phyloP scores from a whole-genome alignment of 1,139 yeast genomes.

The Blastobotrys indianensis region DNA sequence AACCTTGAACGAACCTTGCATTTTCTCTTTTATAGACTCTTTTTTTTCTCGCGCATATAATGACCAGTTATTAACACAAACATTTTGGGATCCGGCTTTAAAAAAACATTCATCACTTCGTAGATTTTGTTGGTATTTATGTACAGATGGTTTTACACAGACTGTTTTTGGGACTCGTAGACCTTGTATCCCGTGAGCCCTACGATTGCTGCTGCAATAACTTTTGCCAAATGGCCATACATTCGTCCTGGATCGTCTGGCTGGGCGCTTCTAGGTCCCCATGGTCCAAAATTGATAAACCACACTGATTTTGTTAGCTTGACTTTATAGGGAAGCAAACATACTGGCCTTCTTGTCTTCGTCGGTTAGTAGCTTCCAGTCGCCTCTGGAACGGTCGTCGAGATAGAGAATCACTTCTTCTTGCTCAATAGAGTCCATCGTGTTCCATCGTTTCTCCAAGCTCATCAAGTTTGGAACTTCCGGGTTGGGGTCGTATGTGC shows the following conservation, averaged over 20 bases:
- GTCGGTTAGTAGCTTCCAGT: conserved; percentile 35
- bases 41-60: background rate
- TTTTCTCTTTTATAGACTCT: background rate
- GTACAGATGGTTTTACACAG: background rate
- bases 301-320: conserved; percentile 18
- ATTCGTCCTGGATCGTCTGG: conserved; percentile 26
- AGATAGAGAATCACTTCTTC: conserved; percentile 42
- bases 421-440: conserved; percentile 36
- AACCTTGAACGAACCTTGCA: too few relatives aligned
- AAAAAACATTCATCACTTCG: too few relatives aligned
- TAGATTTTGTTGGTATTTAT: background rate
- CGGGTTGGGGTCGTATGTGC: conserved; percentile 19
- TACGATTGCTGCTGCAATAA: conserved; percentile 20
- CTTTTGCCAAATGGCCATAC: conserved; percentile 26
- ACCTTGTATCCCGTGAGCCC: conserved; percentile 30
- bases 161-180: conserved; percentile 3
- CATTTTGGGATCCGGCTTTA: background rate
- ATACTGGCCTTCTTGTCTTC: conserved; percentile 36
- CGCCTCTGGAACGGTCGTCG: conserved; percentile 40
- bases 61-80: background rate
- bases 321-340: conserved; percentile 23
- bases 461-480: conserved; percentile 29
- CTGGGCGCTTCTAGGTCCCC: conserved; percentile 35
- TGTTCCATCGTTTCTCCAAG: conserved; percentile 35
- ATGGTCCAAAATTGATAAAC: conserved; percentile 35